A percentile compares a stretch with the other conserved stretches of the same genome.
These are phyloP conservation scores for Cinnamomum micranthum DNA, from an alignment of 164 flowering plant genomes.

Conservation along the genomic window DNA sequence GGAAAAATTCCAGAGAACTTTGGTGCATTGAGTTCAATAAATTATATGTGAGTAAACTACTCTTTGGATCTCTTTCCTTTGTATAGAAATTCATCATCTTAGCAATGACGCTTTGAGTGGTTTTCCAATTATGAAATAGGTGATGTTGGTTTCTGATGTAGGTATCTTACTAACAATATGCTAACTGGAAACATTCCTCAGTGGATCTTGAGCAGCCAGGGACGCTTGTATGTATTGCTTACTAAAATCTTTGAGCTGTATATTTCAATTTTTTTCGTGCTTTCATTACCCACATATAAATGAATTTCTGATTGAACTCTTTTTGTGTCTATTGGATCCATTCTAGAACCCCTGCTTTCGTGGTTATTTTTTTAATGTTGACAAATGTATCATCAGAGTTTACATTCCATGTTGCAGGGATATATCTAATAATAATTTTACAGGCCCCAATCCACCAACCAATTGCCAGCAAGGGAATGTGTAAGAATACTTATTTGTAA, in stretches of 20 bases:
- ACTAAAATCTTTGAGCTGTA: background rate
- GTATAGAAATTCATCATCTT: background rate
- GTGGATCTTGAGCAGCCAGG: conserved; percentile 34
- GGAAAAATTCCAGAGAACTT: conserved; percentile 46
- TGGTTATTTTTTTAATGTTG: background rate
- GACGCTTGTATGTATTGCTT: conserved; percentile 36
- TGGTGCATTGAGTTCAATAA: conserved; percentile 8
- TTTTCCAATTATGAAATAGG: background rate
- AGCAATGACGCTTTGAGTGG: background rate
- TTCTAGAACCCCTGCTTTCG: background rate
- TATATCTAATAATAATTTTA: conserved; percentile 19
- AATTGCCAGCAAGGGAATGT: background rate
- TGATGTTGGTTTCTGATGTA: conserved; percentile 20
- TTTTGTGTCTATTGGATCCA: background rate
- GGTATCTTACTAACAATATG: conserved; percentile 64
- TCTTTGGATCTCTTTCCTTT: background rate
- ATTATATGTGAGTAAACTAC: conserved; percentile 17
- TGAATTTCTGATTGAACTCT: background rate
- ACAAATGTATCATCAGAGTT: background rate
- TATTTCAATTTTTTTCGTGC: background rate
- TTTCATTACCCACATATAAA: too few relatives aligned
- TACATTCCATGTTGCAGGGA: conserved; percentile 15
- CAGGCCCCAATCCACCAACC: background rate
- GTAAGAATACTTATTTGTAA: conserved; percentile 4
- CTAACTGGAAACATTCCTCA: conserved; percentile 49